Evolutionary conservation across 345 rosid genomes (phyloP).

Genomic region (Salix arbutifolia): DNA sequence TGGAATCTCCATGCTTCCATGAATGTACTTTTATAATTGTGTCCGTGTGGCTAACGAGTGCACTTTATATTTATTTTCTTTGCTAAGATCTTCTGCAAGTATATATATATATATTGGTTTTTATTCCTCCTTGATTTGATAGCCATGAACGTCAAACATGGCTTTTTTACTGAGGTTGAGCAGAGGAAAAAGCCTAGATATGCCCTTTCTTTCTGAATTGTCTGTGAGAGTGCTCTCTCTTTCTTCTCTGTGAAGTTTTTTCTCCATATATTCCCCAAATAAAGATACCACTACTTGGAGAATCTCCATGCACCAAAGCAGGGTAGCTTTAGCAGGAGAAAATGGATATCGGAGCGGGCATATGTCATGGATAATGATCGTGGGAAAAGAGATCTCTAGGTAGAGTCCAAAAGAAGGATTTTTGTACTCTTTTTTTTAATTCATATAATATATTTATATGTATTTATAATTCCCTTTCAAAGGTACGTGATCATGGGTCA

Average conservation of each 20-base stretch:
- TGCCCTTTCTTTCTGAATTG: constrained; percentile 2
- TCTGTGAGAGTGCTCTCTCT: constrained; percentile 1
- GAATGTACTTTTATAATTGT: not conserved
- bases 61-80: constrained; percentile 2
- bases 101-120: too few relatives aligned
- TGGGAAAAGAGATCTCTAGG: constrained; percentile 16
- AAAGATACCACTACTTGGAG: constrained; percentile 43
- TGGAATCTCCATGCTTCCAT: constrained; percentile 20
- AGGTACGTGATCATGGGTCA: constrained; percentile 21
- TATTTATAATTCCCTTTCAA: constrained; percentile 1
- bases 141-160: constrained; percentile 32
- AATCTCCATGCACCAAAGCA: constrained; percentile 40
- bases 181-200: constrained; percentile 42
- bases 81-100: constrained; percentile 19
- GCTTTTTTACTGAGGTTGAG: constrained; percentile 30
- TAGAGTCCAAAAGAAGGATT: constrained; percentile 42
- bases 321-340: constrained; percentile 29
- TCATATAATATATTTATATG: not conserved
- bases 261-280: constrained; percentile 8
- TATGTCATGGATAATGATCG: constrained; percentile 25
- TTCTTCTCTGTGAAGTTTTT: constrained; percentile 37
- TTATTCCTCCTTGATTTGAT: constrained; percentile 24
- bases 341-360: constrained; percentile 23
- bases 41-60: constrained; percentile 8
- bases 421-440: constrained; percentile 27